These are phyloP conservation scores for Castanea crenata DNA, from an alignment of 306 rosid species.

Conservation along the genomic window DNA sequence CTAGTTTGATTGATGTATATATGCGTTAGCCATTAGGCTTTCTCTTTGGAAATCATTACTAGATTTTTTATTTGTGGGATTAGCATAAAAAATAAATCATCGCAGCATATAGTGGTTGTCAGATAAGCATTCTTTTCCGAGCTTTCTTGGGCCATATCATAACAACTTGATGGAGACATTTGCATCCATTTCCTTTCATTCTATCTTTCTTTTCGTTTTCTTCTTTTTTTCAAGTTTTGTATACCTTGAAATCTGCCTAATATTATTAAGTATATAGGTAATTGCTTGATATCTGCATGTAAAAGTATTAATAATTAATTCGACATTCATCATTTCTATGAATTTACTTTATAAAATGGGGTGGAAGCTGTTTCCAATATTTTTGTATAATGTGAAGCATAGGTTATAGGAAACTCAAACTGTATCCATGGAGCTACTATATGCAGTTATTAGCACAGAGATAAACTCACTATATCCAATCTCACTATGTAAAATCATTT, in stretches of 20 bases:
- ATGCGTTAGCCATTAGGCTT: not conserved
- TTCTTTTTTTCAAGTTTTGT: not conserved
- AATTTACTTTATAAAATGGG: not conserved
- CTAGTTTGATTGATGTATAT: too few relatives aligned
- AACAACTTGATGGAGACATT: not conserved
- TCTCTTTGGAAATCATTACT: slow-evolving; percentile 13
- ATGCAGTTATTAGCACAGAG: too few relatives aligned
- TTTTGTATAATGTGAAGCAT: slow-evolving; percentile 15
- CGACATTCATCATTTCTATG: not conserved
- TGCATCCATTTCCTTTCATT: not conserved
- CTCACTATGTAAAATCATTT: too few relatives aligned
- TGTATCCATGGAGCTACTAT: too few relatives aligned
- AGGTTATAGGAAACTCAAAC: not conserved
- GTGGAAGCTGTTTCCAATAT: slow-evolving; percentile 10
- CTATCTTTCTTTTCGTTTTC: not conserved
- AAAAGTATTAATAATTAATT: slow-evolving; percentile 4
- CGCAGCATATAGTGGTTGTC: not conserved
- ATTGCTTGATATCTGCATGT: slow-evolving; percentile 5
- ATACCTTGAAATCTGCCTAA: not conserved
- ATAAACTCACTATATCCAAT: too few relatives aligned
- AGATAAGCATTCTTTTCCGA: not conserved
- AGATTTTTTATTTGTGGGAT: not conserved
- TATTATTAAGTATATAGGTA: not conserved
- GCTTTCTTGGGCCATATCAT: not conserved
- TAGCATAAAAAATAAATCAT: slow-evolving; percentile 10